Evolutionary conservation across 176 grass and related monocot genomes (phyloP).

Genomic region (barley (Hordeum vulgare)): MorexV3_pseudomolecules_assembly NC_058522.1:382629701-382630200

Average conservation of each 20-base stretch:
- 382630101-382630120: neutral
- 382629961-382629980: neutral
- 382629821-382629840: constrained; percentile 1
- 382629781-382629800: neutral
- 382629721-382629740: constrained; percentile 27
- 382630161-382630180: neutral
- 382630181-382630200: neutral
- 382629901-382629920: neutral
- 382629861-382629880: neutral
- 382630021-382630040: neutral
- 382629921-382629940: neutral
- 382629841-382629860: neutral
- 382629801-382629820: constrained; percentile 7
- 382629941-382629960: neutral
- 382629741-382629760: constrained; percentile 13
- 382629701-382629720: constrained; percentile 30
- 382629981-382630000: constrained; percentile 7
- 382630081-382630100: neutral
- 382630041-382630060: neutral
- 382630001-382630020: neutral
- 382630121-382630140: neutral
- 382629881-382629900: constrained; percentile 7
- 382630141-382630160: neutral
- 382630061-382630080: neutral
- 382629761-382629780: neutral